Conservation (phyloP, 176 grass and related monocot species). For the Avena atlantica region DNA sequence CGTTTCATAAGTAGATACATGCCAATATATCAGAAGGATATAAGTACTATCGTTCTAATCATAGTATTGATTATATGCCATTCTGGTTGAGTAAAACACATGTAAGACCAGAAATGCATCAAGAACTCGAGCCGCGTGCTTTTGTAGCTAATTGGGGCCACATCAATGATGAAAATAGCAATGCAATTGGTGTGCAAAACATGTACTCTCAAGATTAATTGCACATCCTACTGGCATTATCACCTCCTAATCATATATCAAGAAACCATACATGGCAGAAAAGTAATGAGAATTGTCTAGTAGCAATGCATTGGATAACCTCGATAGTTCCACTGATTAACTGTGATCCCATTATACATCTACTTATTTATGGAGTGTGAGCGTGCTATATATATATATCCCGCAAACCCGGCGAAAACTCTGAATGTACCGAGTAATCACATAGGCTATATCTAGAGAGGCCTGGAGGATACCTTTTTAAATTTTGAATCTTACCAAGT, state of each 20-base stretch:
- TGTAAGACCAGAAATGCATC: background rate
- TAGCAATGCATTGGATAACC: background rate
- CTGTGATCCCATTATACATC: background rate
- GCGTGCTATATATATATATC: background rate
- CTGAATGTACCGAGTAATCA: background rate
- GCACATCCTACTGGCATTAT: background rate
- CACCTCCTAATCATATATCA: background rate
- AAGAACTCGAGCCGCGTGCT: background rate
- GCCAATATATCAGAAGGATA: background rate
- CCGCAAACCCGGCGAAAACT: background rate
- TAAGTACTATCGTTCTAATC: background rate
- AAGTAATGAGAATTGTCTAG: background rate
- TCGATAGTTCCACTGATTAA: background rate
- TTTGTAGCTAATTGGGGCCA: background rate
- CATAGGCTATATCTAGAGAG: no score
- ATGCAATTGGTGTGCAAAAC: background rate
- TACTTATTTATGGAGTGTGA: conserved; percentile 22
- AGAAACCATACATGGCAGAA: background rate
- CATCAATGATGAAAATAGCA: background rate
- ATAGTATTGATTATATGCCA: background rate
- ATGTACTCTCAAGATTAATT: background rate
- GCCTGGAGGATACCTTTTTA: background rate
- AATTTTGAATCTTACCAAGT: background rate
- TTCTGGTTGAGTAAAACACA: background rate
- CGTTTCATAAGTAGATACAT: background rate